A percentile compares a stretch with the other conserved stretches of the same genome.
Evolutionary conservation across 2,329 filamentous ascomycete genomes (phyloP).

Genomic region (Trichoderma guizhouense): DNA sequence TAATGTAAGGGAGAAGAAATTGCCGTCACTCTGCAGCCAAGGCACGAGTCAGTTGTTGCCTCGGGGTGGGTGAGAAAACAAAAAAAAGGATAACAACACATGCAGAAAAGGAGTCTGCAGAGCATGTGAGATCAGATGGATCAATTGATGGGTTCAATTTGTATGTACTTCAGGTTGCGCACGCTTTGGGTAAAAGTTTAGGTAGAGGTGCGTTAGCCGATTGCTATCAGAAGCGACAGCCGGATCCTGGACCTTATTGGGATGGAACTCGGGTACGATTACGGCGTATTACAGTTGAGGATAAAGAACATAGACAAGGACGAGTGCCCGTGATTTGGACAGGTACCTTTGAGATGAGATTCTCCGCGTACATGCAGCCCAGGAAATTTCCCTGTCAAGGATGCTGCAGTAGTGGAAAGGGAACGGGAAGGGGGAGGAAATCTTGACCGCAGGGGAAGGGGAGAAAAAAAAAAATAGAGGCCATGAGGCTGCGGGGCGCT

Average conservation of each 20-base stretch:
- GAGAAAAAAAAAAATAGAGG: background rate
- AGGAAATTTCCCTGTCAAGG: background rate
- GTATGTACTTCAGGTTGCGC: background rate
- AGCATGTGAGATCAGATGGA: background rate
- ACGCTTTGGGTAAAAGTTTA: background rate
- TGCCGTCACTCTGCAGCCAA: background rate
- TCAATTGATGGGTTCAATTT: background rate
- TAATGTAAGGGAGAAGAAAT: background rate
- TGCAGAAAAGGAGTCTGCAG: background rate
- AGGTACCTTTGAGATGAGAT: background rate
- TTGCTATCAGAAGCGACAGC: background rate
- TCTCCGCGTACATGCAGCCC: background rate
- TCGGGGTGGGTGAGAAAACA: background rate
- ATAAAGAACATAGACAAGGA: background rate
- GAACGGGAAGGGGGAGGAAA: background rate
- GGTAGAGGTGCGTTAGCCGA: background rate
- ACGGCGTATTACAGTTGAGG: background rate
- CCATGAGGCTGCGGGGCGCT: background rate
- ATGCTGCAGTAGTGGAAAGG: background rate
- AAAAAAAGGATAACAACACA: background rate
- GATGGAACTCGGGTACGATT: background rate
- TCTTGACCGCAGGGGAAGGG: background rate
- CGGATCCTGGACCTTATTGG: background rate
- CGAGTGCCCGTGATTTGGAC: background rate
- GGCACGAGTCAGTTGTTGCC: background rate